A percentile compares a stretch with the other conserved stretches of the same genome.
Evolutionary conservation across 768 basidiomycete genomes (phyloP).

Genomic region (Pilatotrama ljubarskyi): DNA sequence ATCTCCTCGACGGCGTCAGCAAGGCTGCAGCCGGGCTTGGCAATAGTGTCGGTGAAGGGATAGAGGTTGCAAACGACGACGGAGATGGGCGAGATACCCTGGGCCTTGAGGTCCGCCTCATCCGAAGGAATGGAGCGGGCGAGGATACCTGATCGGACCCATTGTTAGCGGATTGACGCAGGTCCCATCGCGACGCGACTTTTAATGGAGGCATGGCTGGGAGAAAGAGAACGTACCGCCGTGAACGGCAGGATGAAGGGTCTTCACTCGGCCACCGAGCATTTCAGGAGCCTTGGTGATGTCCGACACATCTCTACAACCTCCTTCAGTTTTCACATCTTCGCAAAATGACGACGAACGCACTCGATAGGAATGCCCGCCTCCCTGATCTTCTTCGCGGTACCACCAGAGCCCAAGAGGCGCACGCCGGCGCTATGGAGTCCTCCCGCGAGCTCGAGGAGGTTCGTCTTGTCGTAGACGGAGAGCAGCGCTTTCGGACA

Average conservation of each 20-base stretch:
- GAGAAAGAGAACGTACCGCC: conserved; percentile 61
- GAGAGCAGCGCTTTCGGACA: conserved; percentile 74
- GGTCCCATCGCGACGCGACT: background rate
- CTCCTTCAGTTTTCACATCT: background rate
- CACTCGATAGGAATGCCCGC: conserved; percentile 89
- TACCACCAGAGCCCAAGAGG: conserved; percentile 93
- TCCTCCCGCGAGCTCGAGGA: conserved; percentile 87
- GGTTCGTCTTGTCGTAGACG: conserved; percentile 93
- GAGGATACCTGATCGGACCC: conserved; percentile 69
- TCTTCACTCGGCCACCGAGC: conserved; percentile 98
- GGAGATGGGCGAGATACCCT: conserved; percentile 88
- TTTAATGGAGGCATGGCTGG: background rate
- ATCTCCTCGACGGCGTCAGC: conserved; percentile 96
- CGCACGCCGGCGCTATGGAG: conserved; percentile 80
- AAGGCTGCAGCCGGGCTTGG: conserved; percentile 85
- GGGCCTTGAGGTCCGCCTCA: conserved; percentile 77
- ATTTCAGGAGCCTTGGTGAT: conserved; percentile 99
- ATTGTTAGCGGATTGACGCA: background rate
- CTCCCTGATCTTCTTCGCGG: conserved; percentile 96
- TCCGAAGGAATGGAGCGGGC: conserved; percentile 92
- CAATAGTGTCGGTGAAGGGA: conserved; percentile 91
- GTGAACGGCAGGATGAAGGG: conserved; percentile 95
- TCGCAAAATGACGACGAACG: conserved; percentile 33
- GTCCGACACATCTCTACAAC: conserved; percentile 86
- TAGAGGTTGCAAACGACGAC: conserved; percentile 99